Base-by-base conservation (phyloP, 2,329 filamentous ascomycete species). In the Cladosporium oxysporum region DNA sequence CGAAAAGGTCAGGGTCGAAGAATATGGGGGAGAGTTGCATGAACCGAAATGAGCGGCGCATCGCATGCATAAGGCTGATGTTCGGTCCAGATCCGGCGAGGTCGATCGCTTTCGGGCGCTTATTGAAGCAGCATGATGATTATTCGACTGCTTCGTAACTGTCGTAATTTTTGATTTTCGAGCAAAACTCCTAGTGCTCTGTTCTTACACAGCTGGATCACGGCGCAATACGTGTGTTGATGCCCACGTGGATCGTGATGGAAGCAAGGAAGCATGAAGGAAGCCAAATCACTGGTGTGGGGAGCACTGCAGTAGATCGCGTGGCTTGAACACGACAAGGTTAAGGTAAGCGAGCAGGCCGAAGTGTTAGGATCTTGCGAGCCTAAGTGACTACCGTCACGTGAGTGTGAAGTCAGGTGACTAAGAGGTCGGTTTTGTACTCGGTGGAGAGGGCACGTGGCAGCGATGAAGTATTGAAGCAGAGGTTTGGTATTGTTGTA, bases 21-120 rank as follows among this genome's bases (percentile, higher is more conserved):
- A 28, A 58, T 18, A 35, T 33, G 14, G 55, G 55, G 55, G 33
- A 41, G 11, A 12, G 55, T 58, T 41, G 55, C 55, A 58, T 35
- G 55, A 58, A 41, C 33, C 55, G 55, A 58, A 41, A 58, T 58
- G 55, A 58, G 31, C 33, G 55, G 55, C 55, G n/a, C 52, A 55
- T 55, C 31, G 55, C 55, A 41, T 58, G 55, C 55, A 58, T 23
- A 58, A 58, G 55, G 55, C 55, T 58, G 55, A 58, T 37, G 55
- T 23, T 58, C 55, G 55, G 55, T 58, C 55, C 55, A 18, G 31
- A 33, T 26, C 55, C 31, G 55, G 55, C 14, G 41, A 21, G 14
- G 55, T 23, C 31, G 33, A 26, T 26, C 23, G 23, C 49, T 53
- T 16, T 6, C n/a, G 49, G 49, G 49, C 49, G 49, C 23, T 18